A percentile compares a stretch with the other conserved stretches of the same genome.
These are phyloP conservation scores for Bolboschoenus planiculmis DNA, from an alignment of 176 grass and related monocot genomes.

Conservation along the genomic window DNA sequence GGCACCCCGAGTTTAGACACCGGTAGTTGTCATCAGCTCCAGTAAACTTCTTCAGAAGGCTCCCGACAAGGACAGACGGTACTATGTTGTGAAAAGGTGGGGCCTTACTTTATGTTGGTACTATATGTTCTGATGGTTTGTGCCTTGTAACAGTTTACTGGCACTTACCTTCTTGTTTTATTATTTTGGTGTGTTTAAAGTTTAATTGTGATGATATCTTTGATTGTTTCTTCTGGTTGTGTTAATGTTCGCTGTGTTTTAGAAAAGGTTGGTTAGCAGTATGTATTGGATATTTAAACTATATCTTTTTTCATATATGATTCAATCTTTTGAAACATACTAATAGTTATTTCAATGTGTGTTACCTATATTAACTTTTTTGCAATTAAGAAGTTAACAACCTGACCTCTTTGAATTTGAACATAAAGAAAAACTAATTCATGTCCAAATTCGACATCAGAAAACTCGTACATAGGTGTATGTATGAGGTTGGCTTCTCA, in stretches of 20 bases:
- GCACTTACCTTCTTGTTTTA: conserved; percentile 6
- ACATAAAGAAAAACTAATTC: too few species aligned
- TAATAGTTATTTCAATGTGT: too few species aligned
- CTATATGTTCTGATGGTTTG: neutral
- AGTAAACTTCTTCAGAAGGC: conserved; percentile 72
- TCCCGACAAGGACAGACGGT: conserved; percentile 75
- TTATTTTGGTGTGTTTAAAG: neutral
- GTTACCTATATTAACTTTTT: too few species aligned
- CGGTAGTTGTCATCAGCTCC: conserved; percentile 65
- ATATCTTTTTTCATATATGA: neutral
- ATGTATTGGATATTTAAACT: neutral
- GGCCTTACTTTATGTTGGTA: conserved; percentile 3
- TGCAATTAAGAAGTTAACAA: too few species aligned
- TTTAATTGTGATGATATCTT: neutral
- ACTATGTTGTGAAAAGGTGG: conserved; percentile 54
- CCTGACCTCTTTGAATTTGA: too few species aligned
- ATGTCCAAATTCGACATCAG: too few species aligned
- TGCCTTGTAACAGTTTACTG: neutral
- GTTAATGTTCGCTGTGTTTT: neutral
- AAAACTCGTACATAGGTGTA: too few species aligned
- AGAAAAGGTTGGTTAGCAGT: neutral
- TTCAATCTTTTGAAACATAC: conserved; percentile 4
- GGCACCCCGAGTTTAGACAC: conserved; percentile 82
- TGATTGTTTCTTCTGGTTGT: neutral
- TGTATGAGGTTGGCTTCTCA: too few species aligned